Base-by-base conservation (phyloP, 352 stramenopile species). In the Phytophthora aleatoria region DNA sequence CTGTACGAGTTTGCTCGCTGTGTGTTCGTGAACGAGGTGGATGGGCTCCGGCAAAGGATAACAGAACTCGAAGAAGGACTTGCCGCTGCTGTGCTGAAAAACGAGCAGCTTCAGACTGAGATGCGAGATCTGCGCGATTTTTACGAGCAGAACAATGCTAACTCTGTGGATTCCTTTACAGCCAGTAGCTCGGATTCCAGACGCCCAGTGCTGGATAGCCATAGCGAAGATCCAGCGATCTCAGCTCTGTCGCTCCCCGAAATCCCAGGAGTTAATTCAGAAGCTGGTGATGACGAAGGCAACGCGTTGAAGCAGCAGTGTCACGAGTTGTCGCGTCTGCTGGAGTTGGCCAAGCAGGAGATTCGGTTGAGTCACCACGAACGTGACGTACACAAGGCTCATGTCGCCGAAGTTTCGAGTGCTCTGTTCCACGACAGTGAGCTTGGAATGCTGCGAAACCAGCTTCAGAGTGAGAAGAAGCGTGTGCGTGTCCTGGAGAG, bases 341-440 rank as follows among this genome's bases (percentile, higher is more conserved):
- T 91, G 5, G 82, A 91, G 35, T 87, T 91, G 78, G 80, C 80
- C 0, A 89, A 91, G 53, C 76, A 90, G 45, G 82, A 91, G 42
- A 91, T 91, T n/a, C 69, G 69, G 1, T 50, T 91, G 36, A 83
- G 80, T 57, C 82, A 91, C 15, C 70, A 79, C 28, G 80, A 91
- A 16, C 64, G 69, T 3, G 77, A 90, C 38, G 66, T 71, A 10
- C 80, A 89, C 41, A 81, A 86, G 24, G 62, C 59, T 26, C 67
- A 69, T 3, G 57, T 89, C 5, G 68, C 63, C 1, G 82, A 90
- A 57, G 60, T 89, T 2, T 86, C 82, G 1, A 83, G 74, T 41
- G 74, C 74, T 0, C 48, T 83, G 24, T 77, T 90, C 51, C 74
- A 67, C 42, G 80, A 90, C 45, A 68, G 71, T 11, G 80, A 91